Evolutionary conservation across 257 asterid genomes (phyloP), one percentile per base, ranked within the genome.

Genomic region (Linderniella brevidens): DNA sequence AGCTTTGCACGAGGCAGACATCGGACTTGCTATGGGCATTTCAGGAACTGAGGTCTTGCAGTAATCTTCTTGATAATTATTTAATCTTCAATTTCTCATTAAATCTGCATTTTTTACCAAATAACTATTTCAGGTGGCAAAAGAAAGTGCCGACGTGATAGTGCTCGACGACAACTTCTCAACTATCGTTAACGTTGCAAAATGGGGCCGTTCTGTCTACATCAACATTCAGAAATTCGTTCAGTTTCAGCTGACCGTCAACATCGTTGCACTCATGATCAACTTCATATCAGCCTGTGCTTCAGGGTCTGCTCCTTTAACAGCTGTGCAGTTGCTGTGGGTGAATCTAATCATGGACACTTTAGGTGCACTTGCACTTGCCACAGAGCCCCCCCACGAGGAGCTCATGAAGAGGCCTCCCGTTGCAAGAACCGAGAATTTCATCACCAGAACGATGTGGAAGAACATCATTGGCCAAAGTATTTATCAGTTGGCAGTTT

Each of bases 311-410:
- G 99, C 96, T 52, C 99, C 99, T 47, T 94, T 90, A 52, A 90
- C 99, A 6, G 94, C 94, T 8, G 96, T 90, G 37, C 99, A 90
- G 64, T 65, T 90, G 79, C 93, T 90, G 1, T 90, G 99, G 96
- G 96, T 90, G 61, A 90, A 90, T 84, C 73, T 90, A 56, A 90
- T 90, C 37, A 90, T 90, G 99, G 99, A 90, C 69, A 90, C 99
- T 41, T 65, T 90, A 57, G 99, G 99, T 45, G 99, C 99, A 53
- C 82, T 90, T 48, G 99, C 99, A 37, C 76, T 90, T 13, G 99
- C 99, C 50, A 90, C 96, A 8, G 99, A 90, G 67, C 96, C 93
- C 14, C 96, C 99, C 55, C 74, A 81, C 29, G 94, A 81, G 0
- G 92, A 87, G 59, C 80, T 90, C 46, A 90, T 90, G 99, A 59